phyloP scores from a whole-genome alignment of 148 eudicot species.

The Drosera capensis region DNA sequence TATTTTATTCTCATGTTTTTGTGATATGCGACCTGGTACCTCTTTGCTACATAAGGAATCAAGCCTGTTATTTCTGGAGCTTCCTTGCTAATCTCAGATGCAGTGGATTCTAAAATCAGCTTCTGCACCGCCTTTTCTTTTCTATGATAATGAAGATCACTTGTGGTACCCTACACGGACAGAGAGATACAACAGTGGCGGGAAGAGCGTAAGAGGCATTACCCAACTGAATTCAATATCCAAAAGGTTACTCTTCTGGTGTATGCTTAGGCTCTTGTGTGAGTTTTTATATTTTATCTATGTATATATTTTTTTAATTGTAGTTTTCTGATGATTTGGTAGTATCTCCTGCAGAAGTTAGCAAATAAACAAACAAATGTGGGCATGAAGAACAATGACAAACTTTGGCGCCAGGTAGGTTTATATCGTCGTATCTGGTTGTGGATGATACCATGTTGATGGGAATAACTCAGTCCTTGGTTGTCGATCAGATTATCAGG shows the following conservation, averaged over 20 bases:
- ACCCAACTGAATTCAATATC: slow-evolving; percentile 43
- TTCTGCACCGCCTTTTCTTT: slow-evolving; percentile 1
- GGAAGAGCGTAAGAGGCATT: slow-evolving; percentile 68
- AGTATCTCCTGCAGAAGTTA: slow-evolving; percentile 35
- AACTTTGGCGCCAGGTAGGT: slow-evolving; percentile 65
- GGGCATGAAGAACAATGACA: slow-evolving; percentile 24
- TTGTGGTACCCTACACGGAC: slow-evolving; percentile 38
- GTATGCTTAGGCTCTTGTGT: background rate
- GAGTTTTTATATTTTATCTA: background rate
- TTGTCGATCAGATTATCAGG: no score
- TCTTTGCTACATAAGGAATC: no score
- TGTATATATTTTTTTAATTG: no score
- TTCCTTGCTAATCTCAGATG: background rate
- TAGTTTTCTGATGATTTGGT: slow-evolving; percentile 2
- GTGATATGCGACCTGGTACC: background rate
- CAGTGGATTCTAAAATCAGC: background rate
- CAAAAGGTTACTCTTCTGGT: slow-evolving; percentile 38
- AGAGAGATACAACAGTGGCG: slow-evolving; percentile 85
- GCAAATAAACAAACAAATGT: slow-evolving; percentile 20
- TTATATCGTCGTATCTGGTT: no score
- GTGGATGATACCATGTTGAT: no score
- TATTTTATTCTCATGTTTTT: background rate
- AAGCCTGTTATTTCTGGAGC: background rate
- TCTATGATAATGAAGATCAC: slow-evolving; percentile 29
- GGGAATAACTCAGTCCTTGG: no score